phyloP scores from a whole-genome alignment of 2,329 filamentous ascomycete genomes.

The Ophiocordyceps polyrhachis-furcata region DNA sequence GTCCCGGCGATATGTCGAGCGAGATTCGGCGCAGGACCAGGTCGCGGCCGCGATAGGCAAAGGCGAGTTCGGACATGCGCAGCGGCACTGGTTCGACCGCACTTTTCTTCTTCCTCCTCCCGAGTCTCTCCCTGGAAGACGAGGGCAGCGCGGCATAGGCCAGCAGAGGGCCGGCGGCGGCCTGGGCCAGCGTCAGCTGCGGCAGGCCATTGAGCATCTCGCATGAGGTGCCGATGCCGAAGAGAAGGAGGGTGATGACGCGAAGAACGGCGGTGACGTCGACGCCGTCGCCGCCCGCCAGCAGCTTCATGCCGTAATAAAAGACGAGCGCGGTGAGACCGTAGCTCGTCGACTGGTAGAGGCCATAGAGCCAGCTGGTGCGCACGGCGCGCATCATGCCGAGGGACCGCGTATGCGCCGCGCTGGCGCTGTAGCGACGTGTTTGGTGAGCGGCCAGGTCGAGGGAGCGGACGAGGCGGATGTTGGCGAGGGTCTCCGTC shows the following conservation, averaged over 20 bases:
- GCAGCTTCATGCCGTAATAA: conserved; percentile 57
- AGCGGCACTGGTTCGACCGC: conserved; percentile 23
- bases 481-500: conserved; percentile 58
- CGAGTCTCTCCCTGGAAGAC: conserved; percentile 33
- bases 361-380: conserved; percentile 53
- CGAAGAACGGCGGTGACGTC: conserved; percentile 44
- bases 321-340: conserved; percentile 66
- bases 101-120: conserved; percentile 19
- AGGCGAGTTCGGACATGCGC: conserved; percentile 34
- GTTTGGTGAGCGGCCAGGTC: conserved; percentile 18
- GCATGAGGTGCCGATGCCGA: conserved; percentile 57
- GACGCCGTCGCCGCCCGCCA: conserved; percentile 26
- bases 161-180: conserved; percentile 55
- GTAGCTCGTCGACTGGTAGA: conserved; percentile 54
- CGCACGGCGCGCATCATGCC: conserved; percentile 49
- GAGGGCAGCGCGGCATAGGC: conserved; percentile 43
- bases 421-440: background rate
- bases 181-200: conserved; percentile 56
- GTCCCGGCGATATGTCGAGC: conserved; percentile 43
- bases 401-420: conserved; percentile 29
- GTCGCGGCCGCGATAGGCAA: conserved; percentile 48
- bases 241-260: conserved; percentile 68
- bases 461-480: conserved; percentile 59
- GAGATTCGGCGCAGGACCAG: conserved; percentile 44
- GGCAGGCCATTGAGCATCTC: conserved; percentile 58